Base-by-base conservation (phyloP, 768 basidiomycete genomes). In the Bullera alba region DNA sequence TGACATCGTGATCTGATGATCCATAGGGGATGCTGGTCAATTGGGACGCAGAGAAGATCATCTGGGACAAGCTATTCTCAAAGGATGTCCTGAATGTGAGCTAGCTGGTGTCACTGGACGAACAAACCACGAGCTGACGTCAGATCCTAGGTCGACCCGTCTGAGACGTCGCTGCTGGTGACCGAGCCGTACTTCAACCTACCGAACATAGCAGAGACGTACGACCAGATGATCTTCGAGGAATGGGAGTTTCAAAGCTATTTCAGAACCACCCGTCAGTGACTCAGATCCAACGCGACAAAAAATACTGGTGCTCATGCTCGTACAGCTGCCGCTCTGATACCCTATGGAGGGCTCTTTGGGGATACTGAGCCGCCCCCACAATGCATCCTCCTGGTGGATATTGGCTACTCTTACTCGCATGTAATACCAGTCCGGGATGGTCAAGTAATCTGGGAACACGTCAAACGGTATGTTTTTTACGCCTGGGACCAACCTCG, bases 111-210 rank as follows among this genome's bases (percentile, higher is more conserved):
- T 6, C 12, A 22, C 16, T 17, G 46, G 21, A 6, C 17, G 0
- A 8, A 36, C 1, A 16, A 3, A 19, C 10, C 28, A 25, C 6
- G 48, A n/a, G 46, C 28, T 35, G 16, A 5, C 17, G 17, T 19
- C 2, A 3, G 39, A 0, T 19, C 12, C 1, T 57, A 92, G 89
- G 75, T 88, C 49, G 80, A 87, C 64, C 82, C 88, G 0, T 75
- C 81, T 1, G 77, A 80, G 44, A 81, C 84, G 0, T 83, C 85
- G 3, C 76, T 96, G 29, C 76, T 96, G 42, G 79, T 96, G 49
- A 95, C 93, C 4, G 92, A 96, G 73, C 90, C 92, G 4, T 88
- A 87, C 67, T 87, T 93, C 78, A 91, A 96, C 74, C 76, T 92
- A 7, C 86, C 88, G 22, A 90, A 88, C 65, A 80, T 95, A 12